Base-by-base conservation (phyloP, 805 yeast genomes). In the Saturnispora gosingensis region DNA sequence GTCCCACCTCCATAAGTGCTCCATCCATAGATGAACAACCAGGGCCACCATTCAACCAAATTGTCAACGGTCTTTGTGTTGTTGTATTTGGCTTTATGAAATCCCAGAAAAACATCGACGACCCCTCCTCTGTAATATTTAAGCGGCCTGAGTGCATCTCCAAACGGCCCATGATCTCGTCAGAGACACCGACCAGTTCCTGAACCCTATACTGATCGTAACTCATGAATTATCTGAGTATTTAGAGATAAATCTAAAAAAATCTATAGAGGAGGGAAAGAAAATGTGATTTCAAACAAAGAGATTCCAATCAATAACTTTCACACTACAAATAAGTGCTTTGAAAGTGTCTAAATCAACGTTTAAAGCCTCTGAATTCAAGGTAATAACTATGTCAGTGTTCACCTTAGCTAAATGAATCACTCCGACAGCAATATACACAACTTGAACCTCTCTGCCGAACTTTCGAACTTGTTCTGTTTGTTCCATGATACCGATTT, bases 21-120 rank as follows among this genome's bases (percentile, higher is more conserved):
- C 99, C 99, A 67, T 93, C 99, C 93, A 91, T 81, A 0, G 97
- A 89, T 2, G 97, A 89, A 66, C 99, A 93, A 0, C 99, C 99
- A 0, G 99, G 99, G 0, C 99, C 99, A 39, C 99, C 99, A 65
- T 93, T 93, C 22, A 93, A 74, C 98, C 99, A 93, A 50, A 93
- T 75, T 8, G 85, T 75, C 22, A 85, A 73, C 74, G 74, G 57
- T 74, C 69, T 39, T 59, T 58, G 24, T 72, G 51, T 6, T 24
- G 35, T 64, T 50, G 46, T 13, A 24, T 44, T 43, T 22, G 62
- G 67, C 36, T 63, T 64, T 43, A 67, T 69, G 50, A 82, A 83
- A 60, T 78, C 80, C 96, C 96, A 87, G 63, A 87, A 89, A 61
- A 85, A 89, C 60, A 86, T 75, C 2, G 52, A 8, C 2, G 58